Percentiles rank a stretch among this genome's conserved stretches.
phyloP scores from a whole-genome alignment of 768 basidiomycete species.

The Serpula lacrymans region DNA sequence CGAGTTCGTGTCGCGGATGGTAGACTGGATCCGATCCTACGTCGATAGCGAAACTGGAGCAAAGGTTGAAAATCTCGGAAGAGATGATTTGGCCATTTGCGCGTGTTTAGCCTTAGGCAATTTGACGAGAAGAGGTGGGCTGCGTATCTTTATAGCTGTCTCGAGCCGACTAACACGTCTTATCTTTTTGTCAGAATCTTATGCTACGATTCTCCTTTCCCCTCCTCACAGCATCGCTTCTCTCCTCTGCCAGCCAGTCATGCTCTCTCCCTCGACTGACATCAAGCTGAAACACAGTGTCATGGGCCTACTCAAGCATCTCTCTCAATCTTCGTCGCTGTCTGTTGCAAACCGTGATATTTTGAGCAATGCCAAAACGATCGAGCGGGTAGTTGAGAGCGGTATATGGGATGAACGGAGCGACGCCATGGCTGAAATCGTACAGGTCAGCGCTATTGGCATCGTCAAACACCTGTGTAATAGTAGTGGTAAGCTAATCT shows the following conservation, averaged over 20 bases:
- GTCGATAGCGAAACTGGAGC: constrained; percentile 37
- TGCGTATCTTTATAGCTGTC: constrained; percentile 2
- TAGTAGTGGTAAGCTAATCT: constrained; percentile 53
- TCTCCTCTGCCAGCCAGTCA: constrained; percentile 50
- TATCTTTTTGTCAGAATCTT: constrained; percentile 42
- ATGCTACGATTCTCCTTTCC: constrained; percentile 58
- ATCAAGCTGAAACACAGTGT: constrained; percentile 88
- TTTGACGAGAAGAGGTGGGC: constrained; percentile 68
- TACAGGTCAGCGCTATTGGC: constrained; percentile 86
- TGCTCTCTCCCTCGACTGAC: constrained; percentile 57
- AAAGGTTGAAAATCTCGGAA: constrained; percentile 24
- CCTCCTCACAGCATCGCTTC: constrained; percentile 64
- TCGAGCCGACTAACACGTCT: constrained; percentile 8
- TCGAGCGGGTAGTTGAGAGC: constrained; percentile 58
- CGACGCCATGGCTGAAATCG: constrained; percentile 79
- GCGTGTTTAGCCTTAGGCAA: constrained; percentile 83
- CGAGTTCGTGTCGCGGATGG: constrained; percentile 68
- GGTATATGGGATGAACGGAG: constrained; percentile 66
- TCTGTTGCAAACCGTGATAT: constrained; percentile 54
- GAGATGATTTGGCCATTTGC: constrained; percentile 82
- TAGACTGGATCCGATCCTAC: constrained; percentile 68
- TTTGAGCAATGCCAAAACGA: constrained; percentile 59
- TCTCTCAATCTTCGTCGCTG: constrained; percentile 67
- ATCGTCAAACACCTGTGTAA: constrained; percentile 87
- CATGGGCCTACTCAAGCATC: constrained; percentile 81